Base-by-base conservation (phyloP, 805 yeast species). In the Blastobotrys peoriensis region DNA sequence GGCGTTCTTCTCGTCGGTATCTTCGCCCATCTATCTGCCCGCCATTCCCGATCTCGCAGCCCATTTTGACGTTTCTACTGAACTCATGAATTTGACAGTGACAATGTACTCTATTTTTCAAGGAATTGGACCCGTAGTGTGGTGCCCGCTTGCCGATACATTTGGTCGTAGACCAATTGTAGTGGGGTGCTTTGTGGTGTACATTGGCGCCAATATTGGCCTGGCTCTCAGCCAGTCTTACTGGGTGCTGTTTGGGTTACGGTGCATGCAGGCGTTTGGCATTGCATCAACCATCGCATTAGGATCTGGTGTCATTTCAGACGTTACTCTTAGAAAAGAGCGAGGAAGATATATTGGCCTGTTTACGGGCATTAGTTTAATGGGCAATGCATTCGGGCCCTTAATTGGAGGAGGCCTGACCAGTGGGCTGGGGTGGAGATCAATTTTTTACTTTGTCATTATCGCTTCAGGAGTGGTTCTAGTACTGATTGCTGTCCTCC, bases 21-120 rank as follows among this genome's bases (percentile, higher is more conserved):
- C 89, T 0, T 75, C 82, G 51, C 84, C 94, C 0, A 84, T 86
- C 9, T 87, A 84, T 58, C 82, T 84, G 63, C 95, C 95, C 0
- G 87, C 87, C 0, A 62, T 87, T 19, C 76, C 81, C 0, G 68
- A 71, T 4, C 64, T 88, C 3, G 75, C 78, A 38, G 51, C 59
- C 0, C 60, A 77, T 21, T 84, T 87, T 54, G 40, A 70, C 37
- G 74, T 81, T 4, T 55, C 78, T 2, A 75, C 76, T 38, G 81
- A 78, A 41, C 62, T 69, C 41, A 78, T 80, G 45, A 84, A 86
- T 55, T 54, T 83, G 16, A 76, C 93, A 0, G 82, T 88, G 22
- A 88, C 86, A 1, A 80, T 85, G 0, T 87, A 86, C 56, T 71
- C 83, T 38, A 59, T 84, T 10, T 73, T 83, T 41, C 96, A 87